Conservation (phyloP, 2,329 filamentous ascomycete species). For the Aspergillus luchuensis region DNA sequence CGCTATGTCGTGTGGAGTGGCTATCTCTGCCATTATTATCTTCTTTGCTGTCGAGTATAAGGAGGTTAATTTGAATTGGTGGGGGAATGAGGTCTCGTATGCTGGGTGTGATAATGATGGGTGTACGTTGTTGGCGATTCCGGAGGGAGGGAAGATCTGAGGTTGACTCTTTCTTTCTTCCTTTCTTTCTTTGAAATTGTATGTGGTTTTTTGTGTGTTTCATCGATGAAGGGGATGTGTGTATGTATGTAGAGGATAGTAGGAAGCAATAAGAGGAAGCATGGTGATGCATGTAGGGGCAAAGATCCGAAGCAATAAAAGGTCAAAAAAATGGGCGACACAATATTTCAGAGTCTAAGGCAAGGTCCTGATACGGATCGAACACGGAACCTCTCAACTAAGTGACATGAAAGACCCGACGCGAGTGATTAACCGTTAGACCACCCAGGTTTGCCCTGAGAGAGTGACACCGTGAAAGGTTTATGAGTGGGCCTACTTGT, state of each 20-base stretch:
- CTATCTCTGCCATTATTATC: slow-evolving; percentile 1
- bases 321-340: too few species aligned
- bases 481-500: too few species aligned
- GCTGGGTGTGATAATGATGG: neutral
- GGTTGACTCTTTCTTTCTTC: neutral
- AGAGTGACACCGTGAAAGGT: too few species aligned
- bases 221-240: neutral
- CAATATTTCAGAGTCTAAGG: too few species aligned
- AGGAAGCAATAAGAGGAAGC: too few species aligned
- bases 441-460: neutral
- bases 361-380: too few species aligned
- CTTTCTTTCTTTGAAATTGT: too few species aligned
- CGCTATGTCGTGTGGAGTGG: slow-evolving; percentile 4
- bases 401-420: too few species aligned
- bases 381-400: too few species aligned
- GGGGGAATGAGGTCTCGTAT: slow-evolving; percentile 1
- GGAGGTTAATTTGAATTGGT: neutral
- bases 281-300: too few species aligned
- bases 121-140: neutral
- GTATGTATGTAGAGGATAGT: neutral
- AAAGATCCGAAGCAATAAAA: too few species aligned
- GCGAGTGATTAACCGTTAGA: neutral
- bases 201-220: neutral
- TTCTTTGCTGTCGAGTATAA: slow-evolving; percentile 6
- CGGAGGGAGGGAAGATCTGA: neutral